Percentiles rank a stretch among this genome's conserved stretches.
These are phyloP conservation scores for Nicotiana otophora DNA, from an alignment of 257 asterid species.

Conservation along the genomic window DNA sequence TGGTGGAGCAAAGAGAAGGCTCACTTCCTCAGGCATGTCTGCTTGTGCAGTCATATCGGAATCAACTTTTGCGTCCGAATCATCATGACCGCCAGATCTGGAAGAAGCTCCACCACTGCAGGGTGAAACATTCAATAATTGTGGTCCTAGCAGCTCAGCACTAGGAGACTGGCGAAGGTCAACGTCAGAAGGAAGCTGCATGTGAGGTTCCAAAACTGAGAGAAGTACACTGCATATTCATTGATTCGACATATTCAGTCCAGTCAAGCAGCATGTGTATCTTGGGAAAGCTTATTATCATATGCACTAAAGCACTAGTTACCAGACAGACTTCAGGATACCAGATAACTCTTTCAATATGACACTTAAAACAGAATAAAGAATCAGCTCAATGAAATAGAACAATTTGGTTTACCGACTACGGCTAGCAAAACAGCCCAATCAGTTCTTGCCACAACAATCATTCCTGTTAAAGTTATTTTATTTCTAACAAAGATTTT, in stretches of 20 bases:
- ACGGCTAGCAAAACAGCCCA: not conserved
- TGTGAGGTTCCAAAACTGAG: constrained; percentile 77
- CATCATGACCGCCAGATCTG: constrained; percentile 49
- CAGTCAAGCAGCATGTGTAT: constrained; percentile 8
- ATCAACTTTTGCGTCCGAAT: constrained; percentile 45
- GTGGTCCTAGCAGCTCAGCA: constrained; percentile 38
- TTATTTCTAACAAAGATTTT: not conserved
- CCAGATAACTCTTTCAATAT: not conserved
- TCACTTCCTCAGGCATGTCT: constrained; percentile 68
- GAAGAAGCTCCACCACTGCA: constrained; percentile 41
- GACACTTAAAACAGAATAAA: not conserved
- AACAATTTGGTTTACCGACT: not conserved
- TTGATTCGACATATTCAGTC: constrained; percentile 19
- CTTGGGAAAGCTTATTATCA: constrained; percentile 5
- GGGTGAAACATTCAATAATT: constrained; percentile 32
- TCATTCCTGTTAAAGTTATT: not conserved
- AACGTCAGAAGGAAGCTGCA: constrained; percentile 83
- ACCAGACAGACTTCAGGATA: not conserved
- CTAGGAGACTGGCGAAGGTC: constrained; percentile 50
- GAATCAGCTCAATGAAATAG: not conserved
- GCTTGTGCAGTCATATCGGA: constrained; percentile 39
- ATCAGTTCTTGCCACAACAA: not conserved
- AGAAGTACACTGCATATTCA: constrained; percentile 84
- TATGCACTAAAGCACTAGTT: not conserved
- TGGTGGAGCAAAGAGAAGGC: constrained; percentile 82